Conservation (phyloP, 2,329 filamentous ascomycete genomes). For the Blastomyces parvus region DNA sequence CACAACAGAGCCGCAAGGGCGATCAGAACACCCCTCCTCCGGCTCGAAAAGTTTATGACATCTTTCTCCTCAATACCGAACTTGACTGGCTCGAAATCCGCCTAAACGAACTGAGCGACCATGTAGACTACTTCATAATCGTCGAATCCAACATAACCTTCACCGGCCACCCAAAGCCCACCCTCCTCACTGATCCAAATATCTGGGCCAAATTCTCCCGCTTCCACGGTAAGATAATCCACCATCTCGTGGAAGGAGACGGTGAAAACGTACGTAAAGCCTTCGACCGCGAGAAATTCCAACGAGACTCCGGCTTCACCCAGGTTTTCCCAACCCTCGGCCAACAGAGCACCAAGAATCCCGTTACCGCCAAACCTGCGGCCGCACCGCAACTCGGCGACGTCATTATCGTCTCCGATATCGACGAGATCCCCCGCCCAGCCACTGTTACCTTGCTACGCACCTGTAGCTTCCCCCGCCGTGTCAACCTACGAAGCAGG, state of each 20-base stretch:
- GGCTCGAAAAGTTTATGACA: conserved; percentile 50
- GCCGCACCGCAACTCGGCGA: conserved; percentile 1
- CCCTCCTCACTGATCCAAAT: conserved; percentile 39
- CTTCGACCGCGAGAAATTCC: conserved; percentile 46
- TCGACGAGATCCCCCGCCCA: conserved; percentile 52
- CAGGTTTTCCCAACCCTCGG: conserved; percentile 46
- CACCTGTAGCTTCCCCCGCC: conserved; percentile 44
- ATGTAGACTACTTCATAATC: conserved; percentile 57
- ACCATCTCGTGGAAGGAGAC: conserved; percentile 41
- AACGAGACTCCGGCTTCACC: conserved; percentile 49
- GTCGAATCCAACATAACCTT: conserved; percentile 52
- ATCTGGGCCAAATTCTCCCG: conserved; percentile 45
- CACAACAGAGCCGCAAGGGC: background rate
- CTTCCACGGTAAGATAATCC: conserved; percentile 53
- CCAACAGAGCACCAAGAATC: background rate
- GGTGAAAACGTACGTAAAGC: conserved; percentile 17
- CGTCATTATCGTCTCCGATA: conserved; percentile 30
- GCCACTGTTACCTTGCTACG: conserved; percentile 42
- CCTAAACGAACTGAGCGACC: conserved; percentile 47
- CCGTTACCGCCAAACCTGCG: background rate
- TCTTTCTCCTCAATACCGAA: conserved; percentile 54
- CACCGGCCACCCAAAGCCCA: conserved; percentile 46
- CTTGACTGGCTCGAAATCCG: conserved; percentile 58
- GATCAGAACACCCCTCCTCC: background rate
- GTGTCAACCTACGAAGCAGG: conserved; percentile 43